phyloP scores from a whole-genome alignment of 352 stramenopile species.

The Phytophthora agathidicida region DNA sequence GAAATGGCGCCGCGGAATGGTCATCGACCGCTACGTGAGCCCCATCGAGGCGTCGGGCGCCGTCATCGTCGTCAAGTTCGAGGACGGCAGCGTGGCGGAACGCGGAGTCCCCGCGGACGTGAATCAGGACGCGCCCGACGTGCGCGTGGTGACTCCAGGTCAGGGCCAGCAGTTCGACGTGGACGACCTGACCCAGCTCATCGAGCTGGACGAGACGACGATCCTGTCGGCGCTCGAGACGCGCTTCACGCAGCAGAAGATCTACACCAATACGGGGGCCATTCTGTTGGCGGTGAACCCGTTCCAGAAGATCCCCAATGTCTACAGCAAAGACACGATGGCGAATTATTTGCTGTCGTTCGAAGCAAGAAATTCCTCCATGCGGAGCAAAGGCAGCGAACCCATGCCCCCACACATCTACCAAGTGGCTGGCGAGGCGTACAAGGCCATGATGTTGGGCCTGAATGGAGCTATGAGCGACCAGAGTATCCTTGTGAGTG shows the following conservation, averaged over 20 bases:
- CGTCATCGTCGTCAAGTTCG: slow-evolving; percentile 69
- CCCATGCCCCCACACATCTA: slow-evolving; percentile 86
- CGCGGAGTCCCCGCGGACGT: slow-evolving; percentile 50
- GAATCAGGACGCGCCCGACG: slow-evolving; percentile 26
- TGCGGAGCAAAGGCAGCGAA: slow-evolving; percentile 29
- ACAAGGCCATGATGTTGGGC: slow-evolving; percentile 78
- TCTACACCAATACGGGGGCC: slow-evolving; percentile 87
- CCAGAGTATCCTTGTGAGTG: slow-evolving; percentile 87
- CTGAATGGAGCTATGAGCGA: slow-evolving; percentile 63
- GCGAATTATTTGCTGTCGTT: slow-evolving; percentile 71
- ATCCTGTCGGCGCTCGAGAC: slow-evolving; percentile 74
- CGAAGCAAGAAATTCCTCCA: slow-evolving; percentile 43
- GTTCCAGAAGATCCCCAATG: slow-evolving; percentile 68
- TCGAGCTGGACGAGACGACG: slow-evolving; percentile 73
- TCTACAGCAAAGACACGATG: slow-evolving; percentile 68
- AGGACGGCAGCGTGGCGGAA: slow-evolving; percentile 60
- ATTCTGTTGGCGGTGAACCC: slow-evolving; percentile 88
- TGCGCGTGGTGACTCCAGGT: slow-evolving; percentile 32
- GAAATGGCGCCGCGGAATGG: slow-evolving; percentile 52
- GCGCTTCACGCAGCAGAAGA: slow-evolving; percentile 75
- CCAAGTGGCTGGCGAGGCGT: slow-evolving; percentile 81
- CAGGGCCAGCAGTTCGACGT: slow-evolving; percentile 50
- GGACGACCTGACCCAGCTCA: slow-evolving; percentile 84
- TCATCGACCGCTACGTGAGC: slow-evolving; percentile 72
- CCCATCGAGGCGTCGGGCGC: slow-evolving; percentile 56